Evolutionary conservation across 1,139 yeast species (phyloP), one percentile per base, ranked within the genome.

Genomic region (Yamadazyma siamensis): DNA sequence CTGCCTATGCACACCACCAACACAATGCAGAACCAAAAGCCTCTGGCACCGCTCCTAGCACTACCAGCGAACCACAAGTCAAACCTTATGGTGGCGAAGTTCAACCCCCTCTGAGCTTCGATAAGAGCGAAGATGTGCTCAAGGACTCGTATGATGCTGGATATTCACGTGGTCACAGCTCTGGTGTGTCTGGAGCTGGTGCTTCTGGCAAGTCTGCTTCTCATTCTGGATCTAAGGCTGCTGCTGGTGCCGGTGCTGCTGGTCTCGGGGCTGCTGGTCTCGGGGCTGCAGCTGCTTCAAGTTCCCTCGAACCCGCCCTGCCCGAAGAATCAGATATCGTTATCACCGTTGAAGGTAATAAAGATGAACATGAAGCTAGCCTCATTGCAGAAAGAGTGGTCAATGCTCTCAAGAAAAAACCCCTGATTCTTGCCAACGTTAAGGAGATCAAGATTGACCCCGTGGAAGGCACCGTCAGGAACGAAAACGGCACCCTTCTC

Each of bases 401-500:
- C 10, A 43, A 45, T 6, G 41, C 51, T 13, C 51, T 62, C 18
- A 52, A 52, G 34, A 41, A 47, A 9, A 47, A 49, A 20, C 59
- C 60, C 3, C 50, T 52, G n/a, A 38, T 52, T 2, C 43, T 60
- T 25, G 38, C 46, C 3, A 36, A 40, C 9, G 54, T 52, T 13
- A 49, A 52, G 33, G 61, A 54, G 33, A 43, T 62, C 25, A 54
- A 42, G 31, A 57, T 61, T 23, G 59, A 62, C 40, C 59, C 63
- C 12, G 30, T 32, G 7, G 48, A 58, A 19, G 68, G 68, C 9
- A 38, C 46, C 13, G 59, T 61, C 15, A 50, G 55, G 16, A 62
- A 62, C 37, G 65, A 61, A 32, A 39, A 44, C 12, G 63, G 61
- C 10, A 32, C 38, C 7, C 28, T 36, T 10, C 29, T 46, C 14